These are phyloP conservation scores for Russula foetens DNA, from an alignment of 768 basidiomycete species.

Conservation along the genomic window DNA sequence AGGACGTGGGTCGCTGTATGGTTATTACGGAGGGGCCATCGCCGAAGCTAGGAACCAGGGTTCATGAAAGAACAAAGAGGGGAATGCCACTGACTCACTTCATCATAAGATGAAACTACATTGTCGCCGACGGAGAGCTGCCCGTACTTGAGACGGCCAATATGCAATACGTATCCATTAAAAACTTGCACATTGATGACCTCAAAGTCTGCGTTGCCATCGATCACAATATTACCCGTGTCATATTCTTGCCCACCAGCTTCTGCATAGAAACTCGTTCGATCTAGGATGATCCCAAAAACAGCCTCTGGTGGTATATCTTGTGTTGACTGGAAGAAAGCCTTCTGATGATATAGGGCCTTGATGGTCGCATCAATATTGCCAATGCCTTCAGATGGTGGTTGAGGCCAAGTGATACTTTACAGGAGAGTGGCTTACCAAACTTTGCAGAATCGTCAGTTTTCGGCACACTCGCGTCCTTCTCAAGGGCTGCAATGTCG, in stretches of 20 bases:
- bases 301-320: conserved; percentile 53
- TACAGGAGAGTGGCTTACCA: conserved; percentile 42
- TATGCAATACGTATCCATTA: conserved; percentile 93
- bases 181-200: conserved; percentile 91
- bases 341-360: conserved; percentile 76
- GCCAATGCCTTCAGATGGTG: conserved; percentile 50
- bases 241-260: conserved; percentile 96
- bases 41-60: conserved; percentile 51
- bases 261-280: conserved; percentile 96
- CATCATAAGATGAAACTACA: conserved; percentile 88
- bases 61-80: background rate
- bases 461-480: conserved; percentile 68
- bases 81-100: conserved; percentile 40
- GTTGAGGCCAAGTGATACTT: background rate
- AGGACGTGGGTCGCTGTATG: conserved; percentile 99
- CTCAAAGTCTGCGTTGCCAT: conserved; percentile 85
- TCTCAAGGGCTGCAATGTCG: conserved; percentile 81
- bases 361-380: conserved; percentile 70
- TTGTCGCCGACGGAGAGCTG: conserved; percentile 66
- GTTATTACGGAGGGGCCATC: conserved; percentile 95
- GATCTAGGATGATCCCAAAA: conserved; percentile 86
- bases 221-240: conserved; percentile 90
- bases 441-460: conserved; percentile 93
- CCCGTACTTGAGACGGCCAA: conserved; percentile 87
- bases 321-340: conserved; percentile 61